Conservation (phyloP, 1,139 yeast species). For the Lodderomyces metapsilosis region DNA sequence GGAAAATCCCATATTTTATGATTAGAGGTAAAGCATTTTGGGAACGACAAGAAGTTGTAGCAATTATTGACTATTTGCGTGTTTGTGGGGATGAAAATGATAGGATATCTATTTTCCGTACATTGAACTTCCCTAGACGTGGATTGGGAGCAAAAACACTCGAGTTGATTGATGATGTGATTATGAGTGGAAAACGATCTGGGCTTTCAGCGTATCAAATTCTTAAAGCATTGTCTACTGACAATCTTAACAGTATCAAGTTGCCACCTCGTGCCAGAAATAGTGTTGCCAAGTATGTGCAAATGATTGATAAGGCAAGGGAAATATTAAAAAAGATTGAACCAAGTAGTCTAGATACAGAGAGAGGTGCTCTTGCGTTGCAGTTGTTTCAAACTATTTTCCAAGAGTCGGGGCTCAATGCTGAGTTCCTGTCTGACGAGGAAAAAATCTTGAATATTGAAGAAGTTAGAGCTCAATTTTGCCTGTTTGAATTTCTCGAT, state of each 20-base stretch:
- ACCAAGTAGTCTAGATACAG: background rate
- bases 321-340: conserved; percentile 5
- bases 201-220: conserved; percentile 5
- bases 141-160: conserved; percentile 70
- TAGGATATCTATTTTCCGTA: conserved; percentile 35
- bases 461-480: conserved; percentile 45
- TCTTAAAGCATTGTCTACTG: conserved; percentile 6
- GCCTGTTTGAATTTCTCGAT: conserved; percentile 48
- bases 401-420: conserved; percentile 28
- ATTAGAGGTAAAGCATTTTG: conserved; percentile 76
- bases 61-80: conserved; percentile 63
- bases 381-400: conserved; percentile 27
- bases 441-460: conserved; percentile 28
- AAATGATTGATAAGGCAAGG: conserved; percentile 21
- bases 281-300: conserved; percentile 5
- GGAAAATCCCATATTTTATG: conserved; percentile 61
- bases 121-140: conserved; percentile 59
- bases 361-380: background rate
- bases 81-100: conserved; percentile 50
- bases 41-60: conserved; percentile 69
- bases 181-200: background rate
- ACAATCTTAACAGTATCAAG: conserved; percentile 1
- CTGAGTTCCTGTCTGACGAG: conserved; percentile 27
- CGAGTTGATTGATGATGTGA: conserved; percentile 15
- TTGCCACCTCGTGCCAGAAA: conserved; percentile 6